phyloP scores from a whole-genome alignment of 2,329 filamentous ascomycete genomes.

The Clarireedia paspali region DNA sequence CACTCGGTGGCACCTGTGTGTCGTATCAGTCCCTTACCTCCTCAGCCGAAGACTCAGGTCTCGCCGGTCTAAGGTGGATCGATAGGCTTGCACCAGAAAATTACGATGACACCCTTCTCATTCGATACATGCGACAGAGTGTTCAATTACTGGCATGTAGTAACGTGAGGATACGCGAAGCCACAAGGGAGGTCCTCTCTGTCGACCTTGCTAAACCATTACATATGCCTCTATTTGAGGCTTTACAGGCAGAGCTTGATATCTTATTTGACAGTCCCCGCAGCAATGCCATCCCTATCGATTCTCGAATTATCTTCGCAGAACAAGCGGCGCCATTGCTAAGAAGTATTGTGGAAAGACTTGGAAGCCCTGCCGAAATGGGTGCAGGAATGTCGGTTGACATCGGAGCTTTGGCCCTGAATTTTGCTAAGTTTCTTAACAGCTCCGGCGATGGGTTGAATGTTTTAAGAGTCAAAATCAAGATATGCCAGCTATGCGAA shows the following conservation, averaged over 20 bases:
- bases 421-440: slow-evolving; percentile 60
- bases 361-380: slow-evolving; percentile 56
- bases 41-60: slow-evolving; percentile 46
- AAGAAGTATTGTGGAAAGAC: slow-evolving; percentile 54
- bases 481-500: slow-evolving; percentile 60
- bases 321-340: slow-evolving; percentile 60
- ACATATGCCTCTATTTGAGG: slow-evolving; percentile 55
- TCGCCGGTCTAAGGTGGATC: slow-evolving; percentile 50
- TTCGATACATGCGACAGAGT: slow-evolving; percentile 53
- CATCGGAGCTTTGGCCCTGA: slow-evolving; percentile 54
- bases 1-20: slow-evolving; percentile 57
- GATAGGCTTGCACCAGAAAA: slow-evolving; percentile 51
- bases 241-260: slow-evolving; percentile 58
- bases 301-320: slow-evolving; percentile 57
- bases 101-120: slow-evolving; percentile 52
- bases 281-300: slow-evolving; percentile 44
- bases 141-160: slow-evolving; percentile 57
- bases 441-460: slow-evolving; percentile 47
- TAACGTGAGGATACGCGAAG: slow-evolving; percentile 58
- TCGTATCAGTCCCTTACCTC: slow-evolving; percentile 43
- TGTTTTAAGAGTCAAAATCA: slow-evolving; percentile 57
- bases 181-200: slow-evolving; percentile 58
- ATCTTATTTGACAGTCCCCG: slow-evolving; percentile 50
- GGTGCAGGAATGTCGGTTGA: slow-evolving; percentile 56
- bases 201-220: slow-evolving; percentile 55